Evolutionary conservation across 1,284 basidiomycete species (phyloP).

Genomic region (Naganishia sp.): DNA sequence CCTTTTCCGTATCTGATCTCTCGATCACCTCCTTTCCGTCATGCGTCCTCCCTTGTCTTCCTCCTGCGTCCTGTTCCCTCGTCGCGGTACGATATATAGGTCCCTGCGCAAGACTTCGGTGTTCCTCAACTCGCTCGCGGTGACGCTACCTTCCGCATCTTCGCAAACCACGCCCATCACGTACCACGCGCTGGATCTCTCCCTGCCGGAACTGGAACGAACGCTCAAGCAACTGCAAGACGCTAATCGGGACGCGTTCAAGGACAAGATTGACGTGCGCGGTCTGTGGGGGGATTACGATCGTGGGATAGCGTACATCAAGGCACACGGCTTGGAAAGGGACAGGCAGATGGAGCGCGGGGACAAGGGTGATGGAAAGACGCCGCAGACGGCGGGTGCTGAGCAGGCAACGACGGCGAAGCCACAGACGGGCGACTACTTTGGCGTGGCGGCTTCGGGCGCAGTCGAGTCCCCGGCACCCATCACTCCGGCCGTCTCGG

Average conservation of each 20-base stretch:
- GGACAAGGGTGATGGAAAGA: slow-evolving; percentile 6
- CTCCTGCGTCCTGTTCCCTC: too few relatives aligned
- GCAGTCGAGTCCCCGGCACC: slow-evolving; percentile 27
- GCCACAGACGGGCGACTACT: slow-evolving; percentile 24
- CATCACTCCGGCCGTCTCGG: slow-evolving; percentile 5
- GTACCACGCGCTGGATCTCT: slow-evolving; percentile 93
- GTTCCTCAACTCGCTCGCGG: slow-evolving; percentile 73
- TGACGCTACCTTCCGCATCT: slow-evolving; percentile 41
- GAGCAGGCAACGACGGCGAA: not conserved
- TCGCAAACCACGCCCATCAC: slow-evolving; percentile 61
- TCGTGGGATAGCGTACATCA: slow-evolving; percentile 64
- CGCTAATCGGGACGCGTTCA: slow-evolving; percentile 66
- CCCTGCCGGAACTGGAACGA: slow-evolving; percentile 78
- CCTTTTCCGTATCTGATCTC: slow-evolving; percentile 26
- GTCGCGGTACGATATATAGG: slow-evolving; percentile 54
- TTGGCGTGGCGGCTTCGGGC: slow-evolving; percentile 1
- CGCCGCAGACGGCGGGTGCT: not conserved
- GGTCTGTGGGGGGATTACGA: slow-evolving; percentile 90
- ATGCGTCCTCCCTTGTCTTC: slow-evolving; percentile 30
- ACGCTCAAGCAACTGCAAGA: slow-evolving; percentile 70
- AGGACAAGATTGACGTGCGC: slow-evolving; percentile 70
- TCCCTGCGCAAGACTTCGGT: slow-evolving; percentile 87
- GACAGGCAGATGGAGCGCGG: slow-evolving; percentile 10
- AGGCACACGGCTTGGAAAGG: slow-evolving; percentile 53
- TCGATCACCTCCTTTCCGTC: slow-evolving; percentile 19